Evolutionary conservation across 148 eudicot species (phyloP).

Genomic region (Bassia scoparia): DNA sequence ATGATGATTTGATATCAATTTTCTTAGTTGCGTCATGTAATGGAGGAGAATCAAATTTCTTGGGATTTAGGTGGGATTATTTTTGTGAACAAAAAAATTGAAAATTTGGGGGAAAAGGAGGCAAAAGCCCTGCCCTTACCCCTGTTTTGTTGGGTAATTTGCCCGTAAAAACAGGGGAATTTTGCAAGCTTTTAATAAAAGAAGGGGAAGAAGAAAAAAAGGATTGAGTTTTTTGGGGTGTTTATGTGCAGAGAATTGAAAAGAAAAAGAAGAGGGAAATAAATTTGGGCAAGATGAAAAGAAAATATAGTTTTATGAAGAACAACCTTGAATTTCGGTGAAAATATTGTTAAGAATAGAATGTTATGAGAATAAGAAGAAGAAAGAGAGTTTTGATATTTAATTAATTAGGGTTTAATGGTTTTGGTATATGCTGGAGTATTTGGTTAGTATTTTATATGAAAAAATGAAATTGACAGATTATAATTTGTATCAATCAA

Average conservation of each 20-base stretch:
- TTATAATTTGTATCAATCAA: too few relatives aligned
- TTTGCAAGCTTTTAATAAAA: not conserved
- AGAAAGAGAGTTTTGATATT: too few relatives aligned
- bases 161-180: slow-evolving; percentile 18
- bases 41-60: not conserved
- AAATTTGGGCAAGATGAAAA: not conserved
- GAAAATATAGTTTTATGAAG: not conserved
- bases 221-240: not conserved
- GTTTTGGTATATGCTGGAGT: too few relatives aligned
- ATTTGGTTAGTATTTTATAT: too few relatives aligned
- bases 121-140: slow-evolving; percentile 31
- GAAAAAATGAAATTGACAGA: too few relatives aligned
- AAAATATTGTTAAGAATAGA: slow-evolving; percentile 14
- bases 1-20: too few relatives aligned
- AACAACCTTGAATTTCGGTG: slow-evolving; percentile 21
- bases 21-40: slow-evolving; percentile 17
- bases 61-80: not conserved
- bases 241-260: not conserved
- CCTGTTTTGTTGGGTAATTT: slow-evolving; percentile 20
- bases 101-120: slow-evolving; percentile 13
- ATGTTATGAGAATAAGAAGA: not conserved
- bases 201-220: too few relatives aligned
- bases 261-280: not conserved
- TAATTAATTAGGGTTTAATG: too few relatives aligned
- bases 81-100: not conserved